Conservation (phyloP, 805 yeast genomes). For the Candida sanyiensis region DNA sequence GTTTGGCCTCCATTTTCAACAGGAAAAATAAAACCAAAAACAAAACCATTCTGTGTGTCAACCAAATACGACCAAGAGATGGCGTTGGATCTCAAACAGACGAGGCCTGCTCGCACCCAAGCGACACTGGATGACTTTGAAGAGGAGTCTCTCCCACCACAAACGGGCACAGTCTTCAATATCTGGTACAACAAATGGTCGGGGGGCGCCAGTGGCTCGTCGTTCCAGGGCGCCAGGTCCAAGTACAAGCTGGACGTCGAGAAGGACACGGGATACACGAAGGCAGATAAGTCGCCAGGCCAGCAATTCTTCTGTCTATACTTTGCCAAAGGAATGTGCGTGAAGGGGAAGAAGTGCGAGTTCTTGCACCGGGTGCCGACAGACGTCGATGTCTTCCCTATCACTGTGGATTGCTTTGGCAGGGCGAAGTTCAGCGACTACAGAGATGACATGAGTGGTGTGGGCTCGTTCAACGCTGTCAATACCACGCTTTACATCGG, state of each 20-base stretch:
- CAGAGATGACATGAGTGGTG: constrained; percentile 91
- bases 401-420: constrained; percentile 86
- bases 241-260: constrained; percentile 55
- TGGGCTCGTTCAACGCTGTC: constrained; percentile 68
- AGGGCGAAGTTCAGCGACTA: constrained; percentile 78
- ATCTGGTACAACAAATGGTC: constrained; percentile 91
- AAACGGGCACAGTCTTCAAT: constrained; percentile 75
- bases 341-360: constrained; percentile 67
- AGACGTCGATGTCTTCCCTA: constrained; percentile 48
- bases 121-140: constrained; percentile 54
- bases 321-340: constrained; percentile 87
- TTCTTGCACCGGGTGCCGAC: constrained; percentile 75
- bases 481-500: constrained; percentile 79
- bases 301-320: constrained; percentile 62
- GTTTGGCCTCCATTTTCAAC: too few species aligned
- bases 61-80: too few species aligned
- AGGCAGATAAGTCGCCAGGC: constrained; percentile 43
- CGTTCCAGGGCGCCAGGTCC: constrained; percentile 37
- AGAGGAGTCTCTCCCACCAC: constrained; percentile 63
- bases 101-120: constrained; percentile 64
- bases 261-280: constrained; percentile 70
- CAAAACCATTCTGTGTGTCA: too few species aligned
- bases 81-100: background rate
- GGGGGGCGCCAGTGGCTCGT: constrained; percentile 37
- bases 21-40: background rate